Evolutionary conservation across 2,329 filamentous ascomycete species (phyloP), one percentile per base, ranked within the genome.

Genomic region (Fusarium coicis): DNA sequence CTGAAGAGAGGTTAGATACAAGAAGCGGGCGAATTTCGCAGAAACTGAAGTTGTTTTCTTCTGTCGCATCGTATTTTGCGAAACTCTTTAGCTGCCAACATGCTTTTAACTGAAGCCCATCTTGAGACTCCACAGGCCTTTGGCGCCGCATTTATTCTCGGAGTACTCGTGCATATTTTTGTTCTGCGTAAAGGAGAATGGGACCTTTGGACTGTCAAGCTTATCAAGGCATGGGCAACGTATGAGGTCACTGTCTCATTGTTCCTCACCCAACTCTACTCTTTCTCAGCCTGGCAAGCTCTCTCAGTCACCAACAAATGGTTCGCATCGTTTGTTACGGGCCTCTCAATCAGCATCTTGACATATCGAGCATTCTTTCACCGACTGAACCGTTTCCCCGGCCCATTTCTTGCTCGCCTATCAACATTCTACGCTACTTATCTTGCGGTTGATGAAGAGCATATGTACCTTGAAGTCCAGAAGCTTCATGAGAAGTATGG

Each of bases 401-500:
- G 73, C 0, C 73, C 73, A 6, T 72, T 75, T 34, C 16, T 36
- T 2, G 70, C 73, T 10, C 58, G 57, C 0, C 32, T 75, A 1
- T 73, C 70, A 8, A 56, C 66, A 5, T 18, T 53, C 7, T 71
- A 73, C 14, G 16, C 58, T 2, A 58, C 67, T 0, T 47, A 42
- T 15, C 40, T 69, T 30, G 23, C 61, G 0, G 30, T 55, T 0
- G 59, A 65, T 34, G 34, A 65, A 9, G 52, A 62, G 21, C 59
- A 75, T 9, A 44, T 62, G 21, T 65, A 71, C 7, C 37, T 63
- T 1, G 73, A 75, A 14, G 59, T 67, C 0, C 70, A 66, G 10
- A 53, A 72, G 11, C 23, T 75, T 0, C 73, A 75, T 26, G 39
- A 56, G 4, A 59, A 66, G 9, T 71, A 75, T 14, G 73, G 72